Evolutionary conservation across 2,329 filamentous ascomycete species (phyloP), one percentile per base, ranked within the genome.

Genomic region (Myriangium duriaei): DNA sequence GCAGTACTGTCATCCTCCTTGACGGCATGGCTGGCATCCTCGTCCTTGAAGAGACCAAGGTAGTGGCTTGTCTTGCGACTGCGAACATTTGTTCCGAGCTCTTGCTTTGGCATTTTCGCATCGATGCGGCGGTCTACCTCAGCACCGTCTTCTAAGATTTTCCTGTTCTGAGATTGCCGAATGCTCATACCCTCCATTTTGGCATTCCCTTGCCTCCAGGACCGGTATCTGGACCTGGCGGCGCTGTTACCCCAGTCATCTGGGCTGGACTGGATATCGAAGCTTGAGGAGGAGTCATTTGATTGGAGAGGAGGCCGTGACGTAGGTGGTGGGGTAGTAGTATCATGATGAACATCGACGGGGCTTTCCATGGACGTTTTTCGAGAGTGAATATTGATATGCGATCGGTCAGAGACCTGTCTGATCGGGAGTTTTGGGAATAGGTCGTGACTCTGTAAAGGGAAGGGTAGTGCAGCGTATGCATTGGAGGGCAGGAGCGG

Each of bases 11-110:
- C 64, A 53, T 51, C 64, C 60, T 68, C 69, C 39, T 66, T 62
- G 16, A 33, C 36, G 44, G 70, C 67, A 19, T 69, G 65, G 15
- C 65, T 65, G 5, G 61, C 63, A 38, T 73, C 72, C 42, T 74
- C 74, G 44, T 76, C 72, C 49, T 75, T 75, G 58, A 79, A 79
- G 4, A 79, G 58, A 10, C 75, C 72, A 37, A 79, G 58, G 48
- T 75, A 76, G 49, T 79, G 74, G 50, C 73, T 77, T 30, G 75
- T 72, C 55, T 79, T 79, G 40, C 75, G 67, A 52, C 73, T 78
- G 42, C 75, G 67, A 32, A 71, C 69, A 47, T 72, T 65, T 16
- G 65, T 60, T 17, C 61, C 56, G 15, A 58, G 58, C 48, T 78
- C 74, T 4, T 65, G 60, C 46, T 73, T 73, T 29, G 72, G 64